These are phyloP conservation scores for Cyclocybe cylindracea DNA, from an alignment of 768 basidiomycete species.

Conservation along the genomic window DNA sequence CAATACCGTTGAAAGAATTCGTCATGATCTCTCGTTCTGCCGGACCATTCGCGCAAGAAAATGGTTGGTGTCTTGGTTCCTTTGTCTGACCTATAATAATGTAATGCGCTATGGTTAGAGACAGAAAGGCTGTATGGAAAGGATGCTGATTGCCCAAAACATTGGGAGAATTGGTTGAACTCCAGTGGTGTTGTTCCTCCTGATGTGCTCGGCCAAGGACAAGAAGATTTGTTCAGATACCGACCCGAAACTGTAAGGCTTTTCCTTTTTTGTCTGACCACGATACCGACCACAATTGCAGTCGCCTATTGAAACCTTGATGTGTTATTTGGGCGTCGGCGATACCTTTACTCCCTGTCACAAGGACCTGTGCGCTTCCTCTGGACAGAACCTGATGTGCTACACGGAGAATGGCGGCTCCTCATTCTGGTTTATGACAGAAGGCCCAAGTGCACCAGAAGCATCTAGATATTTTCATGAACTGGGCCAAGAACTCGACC, in stretches of 20 bases:
- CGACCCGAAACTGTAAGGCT: conserved; percentile 53
- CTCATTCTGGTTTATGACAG: conserved; percentile 89
- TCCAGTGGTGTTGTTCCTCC: conserved; percentile 49
- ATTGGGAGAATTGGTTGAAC: conserved; percentile 67
- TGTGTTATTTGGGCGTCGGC: conserved; percentile 83
- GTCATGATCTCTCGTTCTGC: conserved; percentile 42
- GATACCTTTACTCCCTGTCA: conserved; percentile 86
- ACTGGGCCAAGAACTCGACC: conserved; percentile 63
- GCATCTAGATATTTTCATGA: conserved; percentile 62
- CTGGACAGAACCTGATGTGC: conserved; percentile 87
- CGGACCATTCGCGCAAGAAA: conserved; percentile 37
- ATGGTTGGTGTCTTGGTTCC: conserved; percentile 24
- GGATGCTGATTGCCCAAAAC: conserved; percentile 66
- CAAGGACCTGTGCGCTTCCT: conserved; percentile 83
- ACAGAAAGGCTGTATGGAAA: conserved; percentile 72
- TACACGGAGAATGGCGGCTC: conserved; percentile 72
- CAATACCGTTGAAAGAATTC: conserved; percentile 54
- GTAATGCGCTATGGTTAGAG: conserved; percentile 37
- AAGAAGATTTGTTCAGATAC: conserved; percentile 58
- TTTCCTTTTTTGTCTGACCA: neutral
- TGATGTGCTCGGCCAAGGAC: conserved; percentile 49
- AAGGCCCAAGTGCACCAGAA: conserved; percentile 51
- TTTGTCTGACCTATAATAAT: neutral
- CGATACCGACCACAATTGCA: conserved; percentile 23
- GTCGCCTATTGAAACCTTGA: conserved; percentile 72